Evolutionary conservation across 2,329 filamentous ascomycete genomes (phyloP).

Genomic region (Grosmannia clavigera): DNA sequence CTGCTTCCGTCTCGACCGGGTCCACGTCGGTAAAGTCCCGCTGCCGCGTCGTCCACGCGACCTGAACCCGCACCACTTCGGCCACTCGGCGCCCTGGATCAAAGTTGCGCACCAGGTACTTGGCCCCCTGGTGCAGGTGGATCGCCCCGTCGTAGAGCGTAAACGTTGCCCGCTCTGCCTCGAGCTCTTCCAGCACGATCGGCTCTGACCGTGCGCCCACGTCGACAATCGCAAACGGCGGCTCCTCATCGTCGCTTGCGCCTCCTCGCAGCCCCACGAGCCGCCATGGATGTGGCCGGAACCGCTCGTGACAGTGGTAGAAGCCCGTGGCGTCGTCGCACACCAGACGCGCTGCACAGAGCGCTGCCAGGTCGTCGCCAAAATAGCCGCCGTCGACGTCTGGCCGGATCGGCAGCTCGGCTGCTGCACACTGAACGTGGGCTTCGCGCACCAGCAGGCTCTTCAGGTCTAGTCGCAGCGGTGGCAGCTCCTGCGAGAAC

Average conservation of each 20-base stretch:
- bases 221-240: conserved; percentile 89
- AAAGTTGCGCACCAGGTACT: conserved; percentile 85
- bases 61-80: conserved; percentile 75
- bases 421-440: conserved; percentile 88
- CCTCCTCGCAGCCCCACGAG: conserved; percentile 83
- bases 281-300: conserved; percentile 71
- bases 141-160: conserved; percentile 95
- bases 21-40: conserved; percentile 92
- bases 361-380: conserved; percentile 54
- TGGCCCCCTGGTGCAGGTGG: conserved; percentile 90
- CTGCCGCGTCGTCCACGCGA: conserved; percentile 91
- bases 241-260: conserved; percentile 25
- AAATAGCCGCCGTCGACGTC: conserved; percentile 68
- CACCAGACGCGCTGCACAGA: conserved; percentile 63
- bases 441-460: conserved; percentile 88
- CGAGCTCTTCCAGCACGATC: conserved; percentile 84
- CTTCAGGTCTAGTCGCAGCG: conserved; percentile 79
- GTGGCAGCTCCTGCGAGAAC: conserved; percentile 80
- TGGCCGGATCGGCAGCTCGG: conserved; percentile 84
- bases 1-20: conserved; percentile 80
- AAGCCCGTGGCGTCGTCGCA: conserved; percentile 61
- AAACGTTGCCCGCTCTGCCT: conserved; percentile 87
- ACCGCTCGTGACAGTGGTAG: conserved; percentile 81
- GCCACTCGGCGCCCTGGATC: conserved; percentile 69
- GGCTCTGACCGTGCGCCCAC: conserved; percentile 65